Percentiles rank a stretch among this genome's conserved stretches.
Evolutionary conservation across 1,284 basidiomycete genomes (phyloP).

Genomic region (Volvariella volvacea): DNA sequence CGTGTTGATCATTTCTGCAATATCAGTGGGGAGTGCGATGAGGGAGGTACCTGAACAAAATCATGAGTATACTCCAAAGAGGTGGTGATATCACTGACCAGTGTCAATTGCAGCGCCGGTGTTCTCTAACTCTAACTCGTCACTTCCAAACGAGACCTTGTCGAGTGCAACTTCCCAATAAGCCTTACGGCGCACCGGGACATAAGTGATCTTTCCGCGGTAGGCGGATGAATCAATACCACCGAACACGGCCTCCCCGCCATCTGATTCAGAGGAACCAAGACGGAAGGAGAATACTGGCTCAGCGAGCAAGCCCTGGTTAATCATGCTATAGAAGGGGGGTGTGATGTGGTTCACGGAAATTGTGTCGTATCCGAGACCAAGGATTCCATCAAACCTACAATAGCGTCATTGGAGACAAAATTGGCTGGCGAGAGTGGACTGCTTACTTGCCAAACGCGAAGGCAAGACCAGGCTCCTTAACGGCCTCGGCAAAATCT

Average conservation of each 20-base stretch:
- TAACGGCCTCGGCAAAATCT: slow-evolving; percentile 95
- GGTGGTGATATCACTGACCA: slow-evolving; percentile 58
- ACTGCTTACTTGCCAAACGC: slow-evolving; percentile 85
- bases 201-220: slow-evolving; percentile 81
- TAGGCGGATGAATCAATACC: slow-evolving; percentile 82
- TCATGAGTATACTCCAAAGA: no score
- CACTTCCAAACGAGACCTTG: slow-evolving; percentile 80
- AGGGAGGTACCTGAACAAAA: slow-evolving; percentile 69
- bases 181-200: slow-evolving; percentile 91
- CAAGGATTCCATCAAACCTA: slow-evolving; percentile 94
- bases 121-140: slow-evolving; percentile 80
- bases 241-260: slow-evolving; percentile 92
- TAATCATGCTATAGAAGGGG: slow-evolving; percentile 94
- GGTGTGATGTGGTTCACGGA: slow-evolving; percentile 92
- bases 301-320: slow-evolving; percentile 77
- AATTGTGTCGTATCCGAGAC: slow-evolving; percentile 95
- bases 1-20: slow-evolving; percentile 97
- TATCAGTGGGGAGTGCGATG: slow-evolving; percentile 88
- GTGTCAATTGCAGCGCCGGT: slow-evolving; percentile 97
- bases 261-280: slow-evolving; percentile 82
- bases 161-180: slow-evolving; percentile 99
- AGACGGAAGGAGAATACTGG: slow-evolving; percentile 95
- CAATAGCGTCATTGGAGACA: slow-evolving; percentile 5
- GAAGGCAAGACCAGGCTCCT: slow-evolving; percentile 96
- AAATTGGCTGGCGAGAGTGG: background rate